Evolutionary conservation across 768 basidiomycete species (phyloP), one percentile per base, ranked within the genome.

Genomic region (Auricularia auricula-judae): DNA sequence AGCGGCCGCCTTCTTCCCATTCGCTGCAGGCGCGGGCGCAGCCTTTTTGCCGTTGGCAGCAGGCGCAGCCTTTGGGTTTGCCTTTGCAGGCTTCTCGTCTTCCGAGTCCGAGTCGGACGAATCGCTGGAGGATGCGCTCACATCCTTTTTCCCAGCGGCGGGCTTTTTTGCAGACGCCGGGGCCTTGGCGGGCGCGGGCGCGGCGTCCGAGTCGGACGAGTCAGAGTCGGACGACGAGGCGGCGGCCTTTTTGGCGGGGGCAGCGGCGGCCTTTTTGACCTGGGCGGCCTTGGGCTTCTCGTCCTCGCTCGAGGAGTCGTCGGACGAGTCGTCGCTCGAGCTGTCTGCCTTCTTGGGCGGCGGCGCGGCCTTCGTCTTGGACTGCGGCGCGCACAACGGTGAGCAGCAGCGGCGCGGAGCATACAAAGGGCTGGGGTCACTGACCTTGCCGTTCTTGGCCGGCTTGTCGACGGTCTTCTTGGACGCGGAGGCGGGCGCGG

Each of bases 231-330:
- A 54, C 18, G 39, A 42, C 39, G 39, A 42, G 39, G 34, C 56
- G 53, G 51, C 68, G 64, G 71, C 72, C 65, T 72, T 72, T 64
- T 47, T 64, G 43, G 43, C 47, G 10, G 36, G 3, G 62, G 68
- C 64, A 16, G 64, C 12, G 11, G 64, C 62, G 21, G 54, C 8
- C 66, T 69, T 71, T 47, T 53, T 62, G 44, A 76, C 73, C 67
- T 81, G 81, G 7, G 77, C 75, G 44, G 80, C 56, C 56, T 59
- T 59, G 23, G 56, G 56, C 56, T 82, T 82, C 70, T 85, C 84
- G 47, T 84, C 84, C 44, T 75, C 72, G 67, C 73, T 73, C 14
- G 74, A 75, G 14, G 68, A 68, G 36, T 65, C 65, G 11, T 65
- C 64, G n/a, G 65, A 66, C n/a, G 23, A 54, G 8, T 62, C 62